Evolutionary conservation across 164 flowering plant species (phyloP), one percentile per base, ranked within the genome.

Genomic region (Pachysandra terminalis): DNA sequence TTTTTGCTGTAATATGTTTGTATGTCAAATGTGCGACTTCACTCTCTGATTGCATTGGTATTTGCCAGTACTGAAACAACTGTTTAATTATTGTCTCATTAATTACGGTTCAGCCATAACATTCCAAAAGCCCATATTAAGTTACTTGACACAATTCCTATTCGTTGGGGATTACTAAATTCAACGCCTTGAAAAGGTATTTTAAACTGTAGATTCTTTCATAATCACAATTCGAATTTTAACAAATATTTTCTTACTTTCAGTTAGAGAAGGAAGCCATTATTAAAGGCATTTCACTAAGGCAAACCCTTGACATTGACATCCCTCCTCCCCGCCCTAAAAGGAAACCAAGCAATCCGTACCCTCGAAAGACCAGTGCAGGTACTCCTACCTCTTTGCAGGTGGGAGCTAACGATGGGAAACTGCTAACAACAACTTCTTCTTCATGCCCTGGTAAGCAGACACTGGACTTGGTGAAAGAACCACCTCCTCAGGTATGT

Each of bases 321-420:
- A 95, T 91, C 76, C 98, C 98, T 64, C 98, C 98, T 75, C 98
- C 98, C 49, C 96, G 98, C 61, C 98, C 97, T 59, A 91, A 91
- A 81, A 83, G 93, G 76, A 95, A 95, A 75, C 97, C 97, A 61
- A 86, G 77, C 78, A 87, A 83, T 82, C 98, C 98, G 77, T 94
- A 94, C 81, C 98, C 98, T 77, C 85, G 96, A 67, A 94, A 94
- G 79, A 81, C 80, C 10, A 68, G 79, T 63, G 35, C 54, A 24
- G 75, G 63, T 71, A 54, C 72, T 70, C 61, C 84, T 23, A 68
- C 68, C 54, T 32, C 63, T 49, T 71, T 68, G 28, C 82, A 77
- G 21, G 74, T 57, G 37, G 84, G 75, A 65, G 71, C 58, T 22
- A 87, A 85, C 71, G 91, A 85, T 78, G 90, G 75, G 51, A 86